phyloP scores from a whole-genome alignment of 2,329 filamentous ascomycete species.

The Diaporthe vaccinii region DNA sequence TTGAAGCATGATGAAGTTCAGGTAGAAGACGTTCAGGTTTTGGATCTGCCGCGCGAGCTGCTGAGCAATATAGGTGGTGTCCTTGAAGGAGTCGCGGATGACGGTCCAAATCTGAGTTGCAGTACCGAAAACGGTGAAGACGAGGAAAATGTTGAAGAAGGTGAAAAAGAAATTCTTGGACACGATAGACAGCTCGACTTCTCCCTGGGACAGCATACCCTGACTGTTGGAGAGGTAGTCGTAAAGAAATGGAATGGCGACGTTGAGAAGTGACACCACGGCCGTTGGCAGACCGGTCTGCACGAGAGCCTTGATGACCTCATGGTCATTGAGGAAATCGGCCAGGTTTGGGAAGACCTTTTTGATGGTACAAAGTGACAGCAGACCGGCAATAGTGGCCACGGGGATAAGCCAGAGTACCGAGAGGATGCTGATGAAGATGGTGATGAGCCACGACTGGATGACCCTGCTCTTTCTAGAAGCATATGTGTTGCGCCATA shows the following conservation, averaged over 20 bases:
- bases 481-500: conserved; percentile 94
- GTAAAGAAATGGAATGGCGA: conserved; percentile 93
- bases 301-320: conserved; percentile 80
- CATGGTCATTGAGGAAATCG: conserved; percentile 75
- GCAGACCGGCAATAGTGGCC: conserved; percentile 80
- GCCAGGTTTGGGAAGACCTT: conserved; percentile 80
- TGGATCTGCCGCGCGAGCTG: conserved; percentile 83
- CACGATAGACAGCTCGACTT: conserved; percentile 93
- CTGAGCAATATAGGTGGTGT: conserved; percentile 83
- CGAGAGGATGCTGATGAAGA: conserved; percentile 85
- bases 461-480: conserved; percentile 80
- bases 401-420: conserved; percentile 91
- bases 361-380: conserved; percentile 85
- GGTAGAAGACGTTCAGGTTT: conserved; percentile 85
- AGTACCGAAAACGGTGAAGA: conserved; percentile 91
- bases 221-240: conserved; percentile 92
- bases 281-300: conserved; percentile 90
- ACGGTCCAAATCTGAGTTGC: conserved; percentile 81
- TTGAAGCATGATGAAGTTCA: conserved; percentile 94
- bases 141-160: conserved; percentile 98
- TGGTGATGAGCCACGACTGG: conserved; percentile 86
- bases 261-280: conserved; percentile 87
- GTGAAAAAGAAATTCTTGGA: conserved; percentile 99
- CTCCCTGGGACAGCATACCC: conserved; percentile 94
- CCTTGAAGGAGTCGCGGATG: conserved; percentile 80